Evolutionary conservation across 2,329 filamentous ascomycete genomes (phyloP), one percentile per base, ranked within the genome.

Genomic region (Colletotrichum sp.): DNA sequence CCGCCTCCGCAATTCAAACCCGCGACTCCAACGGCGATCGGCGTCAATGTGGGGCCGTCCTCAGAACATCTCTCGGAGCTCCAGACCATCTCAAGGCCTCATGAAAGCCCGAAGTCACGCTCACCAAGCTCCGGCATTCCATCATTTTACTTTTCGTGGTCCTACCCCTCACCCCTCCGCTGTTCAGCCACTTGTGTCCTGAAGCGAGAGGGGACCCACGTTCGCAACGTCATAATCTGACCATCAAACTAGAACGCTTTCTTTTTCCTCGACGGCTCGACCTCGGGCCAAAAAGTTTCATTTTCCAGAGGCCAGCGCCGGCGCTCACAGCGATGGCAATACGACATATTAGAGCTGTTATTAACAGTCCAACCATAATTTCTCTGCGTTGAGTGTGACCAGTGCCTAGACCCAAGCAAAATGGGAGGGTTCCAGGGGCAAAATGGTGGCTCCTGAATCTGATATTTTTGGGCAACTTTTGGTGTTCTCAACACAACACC

Each of bases 221-320:
- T 31, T 43, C 34, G 24, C 34, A 38, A 47, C 68, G 72, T 67
- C 72, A 67, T 67, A 36, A 67, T 67, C 63, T 66, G 63, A 65
- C 61, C 61, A 71, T 24, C 21, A 18, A 15, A 27, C 12, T 51
- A n/a, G 11, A 31, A 43, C 36, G 31, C 43, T 74, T 74, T 67
- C 69, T 74, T 74, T 67, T 74, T 72, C 55, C 47, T 58, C 16
- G 15, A 9, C 34, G 57, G 54, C 31, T 27, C 31, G 51, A 67
- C 21, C 27, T 66, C 24, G 27, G 57, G 6, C 6, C 21, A 54
- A 33, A 51, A 34, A n/a, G 31, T 33, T 61, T 58, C 33, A n/a
- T 33, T 15, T 34, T 51, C 15, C 27, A 59, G 29, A 59, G 27
- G 31, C 29, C 27, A 33, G 57, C 18, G 11, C 18, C 5, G 29